phyloP scores from a whole-genome alignment of 192 early-diverging fungal genomes.

The Umbelopsis sp. region DNA sequence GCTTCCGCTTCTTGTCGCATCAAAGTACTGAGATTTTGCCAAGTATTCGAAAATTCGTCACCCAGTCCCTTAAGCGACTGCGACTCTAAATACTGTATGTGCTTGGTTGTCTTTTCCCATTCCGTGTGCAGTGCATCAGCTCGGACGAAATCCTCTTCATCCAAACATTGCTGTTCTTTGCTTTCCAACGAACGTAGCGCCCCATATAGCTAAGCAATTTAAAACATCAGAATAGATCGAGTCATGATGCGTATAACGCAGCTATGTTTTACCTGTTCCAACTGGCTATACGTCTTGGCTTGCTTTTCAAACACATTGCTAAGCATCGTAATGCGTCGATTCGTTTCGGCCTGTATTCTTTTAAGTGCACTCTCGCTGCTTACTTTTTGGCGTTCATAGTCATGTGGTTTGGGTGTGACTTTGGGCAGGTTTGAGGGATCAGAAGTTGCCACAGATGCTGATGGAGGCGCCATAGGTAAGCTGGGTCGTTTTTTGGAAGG shows the following conservation, averaged over 20 bases:
- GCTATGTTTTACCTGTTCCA: background rate
- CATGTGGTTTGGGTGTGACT: background rate
- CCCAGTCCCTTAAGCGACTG: background rate
- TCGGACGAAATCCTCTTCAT: constrained; percentile 11
- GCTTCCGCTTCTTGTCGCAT: constrained; percentile 9
- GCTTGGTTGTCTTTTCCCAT: constrained; percentile 8
- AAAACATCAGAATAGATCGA: background rate
- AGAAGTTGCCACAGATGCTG: constrained; percentile 3
- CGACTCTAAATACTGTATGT: background rate
- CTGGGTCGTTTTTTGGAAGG: background rate
- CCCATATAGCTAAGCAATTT: background rate
- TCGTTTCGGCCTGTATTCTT: constrained; percentile 1
- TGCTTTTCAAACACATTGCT: background rate
- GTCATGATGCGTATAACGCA: too few species aligned
- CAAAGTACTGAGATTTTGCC: background rate
- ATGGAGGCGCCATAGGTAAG: constrained; percentile 6
- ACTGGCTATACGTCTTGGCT: constrained; percentile 7
- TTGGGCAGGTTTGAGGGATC: background rate
- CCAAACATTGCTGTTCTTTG: constrained; percentile 1
- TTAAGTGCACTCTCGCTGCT: constrained; percentile 9
- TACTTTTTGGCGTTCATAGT: constrained; percentile 14
- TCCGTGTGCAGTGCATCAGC: constrained; percentile 1
- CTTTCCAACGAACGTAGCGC: background rate
- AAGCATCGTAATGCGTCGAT: background rate
- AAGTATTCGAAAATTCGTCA: background rate